Evolutionary conservation across 2,329 filamentous ascomycete species (phyloP), one percentile per base, ranked within the genome.

Genomic region (Apiospora phragmitis): DNA sequence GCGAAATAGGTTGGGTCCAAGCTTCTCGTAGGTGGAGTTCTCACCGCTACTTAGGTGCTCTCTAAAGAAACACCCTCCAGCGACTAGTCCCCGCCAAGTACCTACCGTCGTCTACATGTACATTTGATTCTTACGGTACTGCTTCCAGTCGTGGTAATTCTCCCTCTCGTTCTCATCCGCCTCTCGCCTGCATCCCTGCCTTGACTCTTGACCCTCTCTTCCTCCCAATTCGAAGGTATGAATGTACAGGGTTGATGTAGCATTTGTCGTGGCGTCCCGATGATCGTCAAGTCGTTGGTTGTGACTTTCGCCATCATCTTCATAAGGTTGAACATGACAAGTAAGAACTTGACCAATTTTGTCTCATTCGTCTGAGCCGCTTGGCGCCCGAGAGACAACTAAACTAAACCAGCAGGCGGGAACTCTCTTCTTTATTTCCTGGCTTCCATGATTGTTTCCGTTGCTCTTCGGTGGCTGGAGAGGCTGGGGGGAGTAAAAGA

Each of bases 11-110:
- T 68, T 68, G 67, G 66, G 69, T 51, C 69, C 69, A 70, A 70
- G 65, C 47, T 70, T 67, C 59, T n/a, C 41, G 18, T 16, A 62
- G 69, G 66, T 59, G 69, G 69, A 35, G 67, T 51, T 66, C 59
- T 72, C 71, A 72, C 71, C 71, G 71, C 71, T 72, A 70, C 71
- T 71, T 69, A n/a, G n/a, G n/a, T n/a, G 18, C 55, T 38, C n/a
- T 32, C 29, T 49, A 41, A 38, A 38, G 29, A 12, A n/a, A 62
- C 55, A n/a, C 55, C 55, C 55, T 18, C 29, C 24, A 4, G 26
- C 1, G n/a, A n/a, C 32, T 67, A 49, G 35, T 43, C 59, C 47
- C 12, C 45, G 35, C 69, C 51, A 59, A 59, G 51, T 59, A 55
- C 26, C 7, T 62, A 24, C 51, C 21, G 32, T 24, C 55, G 18